phyloP scores from a whole-genome alignment of 1,139 yeast genomes.

The Debaryomycetaceae sp. region DNA sequence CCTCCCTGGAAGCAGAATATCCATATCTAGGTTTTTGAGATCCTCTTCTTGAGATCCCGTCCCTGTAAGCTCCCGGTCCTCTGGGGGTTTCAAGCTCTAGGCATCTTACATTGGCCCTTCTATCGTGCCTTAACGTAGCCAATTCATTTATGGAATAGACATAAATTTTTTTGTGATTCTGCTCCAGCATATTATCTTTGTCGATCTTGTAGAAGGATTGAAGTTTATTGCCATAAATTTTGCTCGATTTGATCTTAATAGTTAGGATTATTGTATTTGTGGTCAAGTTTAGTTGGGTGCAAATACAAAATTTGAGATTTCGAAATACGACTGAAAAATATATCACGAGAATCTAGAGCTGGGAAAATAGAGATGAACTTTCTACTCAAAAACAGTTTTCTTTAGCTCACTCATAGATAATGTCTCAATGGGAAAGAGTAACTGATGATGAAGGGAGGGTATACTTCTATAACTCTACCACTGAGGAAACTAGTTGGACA shows the following conservation, averaged over 20 bases:
- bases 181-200: not conserved
- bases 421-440: constrained; percentile 57
- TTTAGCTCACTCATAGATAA: not conserved
- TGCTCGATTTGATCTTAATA: not conserved
- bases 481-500: constrained; percentile 79
- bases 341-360: not conserved
- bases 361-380: not conserved
- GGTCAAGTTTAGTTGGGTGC: not conserved
- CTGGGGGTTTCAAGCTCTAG: not conserved
- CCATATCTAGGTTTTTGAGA: not conserved
- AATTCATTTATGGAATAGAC: not conserved
- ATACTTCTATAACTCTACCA: constrained; percentile 67
- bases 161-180: no score
- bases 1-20: not conserved
- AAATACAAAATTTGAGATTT: not conserved
- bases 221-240: no score
- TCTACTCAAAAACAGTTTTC: not conserved
- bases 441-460: constrained; percentile 63
- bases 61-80: not conserved
- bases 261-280: not conserved
- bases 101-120: not conserved
- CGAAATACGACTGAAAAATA: not conserved
- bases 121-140: not conserved
- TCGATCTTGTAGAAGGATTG: no score
- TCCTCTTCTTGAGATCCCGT: not conserved